phyloP scores from a whole-genome alignment of 2,329 filamentous ascomycete species.

The Penicillium sclerotiorum region DNA sequence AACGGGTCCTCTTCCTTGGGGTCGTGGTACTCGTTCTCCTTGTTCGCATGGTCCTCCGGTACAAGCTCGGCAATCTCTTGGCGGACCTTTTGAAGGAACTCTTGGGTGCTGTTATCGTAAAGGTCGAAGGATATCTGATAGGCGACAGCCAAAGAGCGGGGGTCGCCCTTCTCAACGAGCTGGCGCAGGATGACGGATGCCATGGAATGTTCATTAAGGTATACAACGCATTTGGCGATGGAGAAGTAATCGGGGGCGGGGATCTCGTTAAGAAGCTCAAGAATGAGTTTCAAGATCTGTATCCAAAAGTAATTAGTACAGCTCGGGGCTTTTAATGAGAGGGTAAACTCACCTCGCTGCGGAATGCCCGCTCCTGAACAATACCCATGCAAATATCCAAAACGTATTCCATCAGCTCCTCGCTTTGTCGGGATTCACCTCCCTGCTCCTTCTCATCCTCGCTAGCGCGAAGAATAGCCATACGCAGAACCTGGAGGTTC shows the following conservation, averaged over 20 bases:
- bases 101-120: conserved; percentile 97
- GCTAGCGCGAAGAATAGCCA: conserved; percentile 85
- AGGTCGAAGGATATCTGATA: conserved; percentile 98
- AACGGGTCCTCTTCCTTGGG: conserved; percentile 62
- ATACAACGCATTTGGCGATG: conserved; percentile 96
- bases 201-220: conserved; percentile 88
- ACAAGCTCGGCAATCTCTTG: conserved; percentile 68
- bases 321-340: neutral
- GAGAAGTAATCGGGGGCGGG: conserved; percentile 95
- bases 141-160: conserved; percentile 77
- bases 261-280: conserved; percentile 93
- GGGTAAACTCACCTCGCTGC: conserved; percentile 61
- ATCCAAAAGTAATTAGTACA: conserved; percentile 1
- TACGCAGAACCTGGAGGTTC: conserved; percentile 82
- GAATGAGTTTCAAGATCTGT: conserved; percentile 83
- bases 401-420: conserved; percentile 96
- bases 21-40: conserved; percentile 54
- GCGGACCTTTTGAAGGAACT: conserved; percentile 89
- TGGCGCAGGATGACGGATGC: conserved; percentile 83
- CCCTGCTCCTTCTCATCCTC: conserved; percentile 76
- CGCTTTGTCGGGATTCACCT: conserved; percentile 64
- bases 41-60: conserved; percentile 43
- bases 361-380: conserved; percentile 86
- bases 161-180: conserved; percentile 77
- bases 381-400: conserved; percentile 96